Evolutionary conservation across 2,329 filamentous ascomycete genomes (phyloP), one percentile per base, ranked within the genome.

Genomic region (Plectosphaerella cucumerina): DNA sequence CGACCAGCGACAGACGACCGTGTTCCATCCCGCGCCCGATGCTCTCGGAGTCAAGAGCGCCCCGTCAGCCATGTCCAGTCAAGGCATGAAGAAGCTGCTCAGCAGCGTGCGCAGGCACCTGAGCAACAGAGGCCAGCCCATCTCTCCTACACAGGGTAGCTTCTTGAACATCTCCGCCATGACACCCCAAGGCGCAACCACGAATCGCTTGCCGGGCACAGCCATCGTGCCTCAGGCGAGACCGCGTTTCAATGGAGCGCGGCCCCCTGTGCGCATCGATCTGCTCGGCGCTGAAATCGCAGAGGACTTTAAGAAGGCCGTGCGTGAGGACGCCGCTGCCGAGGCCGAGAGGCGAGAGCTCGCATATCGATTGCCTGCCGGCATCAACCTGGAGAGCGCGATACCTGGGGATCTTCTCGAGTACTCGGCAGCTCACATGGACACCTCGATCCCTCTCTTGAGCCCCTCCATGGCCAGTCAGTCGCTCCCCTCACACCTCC

Each of bases 81-180:
- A 87, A 31, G 90, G 89, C 3, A 89, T 97, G 78, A 92, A 86
- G 67, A 94, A 85, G 59, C 80, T 97, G 0, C 78, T 99, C 47
- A 89, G 91, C 6, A 93, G 89, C 55, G 89, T 97, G 35, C 87
- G 91, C 17, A 84, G 90, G 56, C 92, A 86, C 6, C 68, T 97
- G 46, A 90, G 90, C 64, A 89, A 77, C 14, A 71, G 69, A 49
- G 74, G 71, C 1, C 76, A 74, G 53, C 68, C 65, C 5, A 54
- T 70, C 12, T 70, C 73, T 14, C 69, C 73, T 0, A 70, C 70
- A 0, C 73, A 76, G n/a, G 71, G 70, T 11, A 75, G 69, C 49
- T 74, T 77, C 50, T 69, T 76, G 53, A 73, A 73, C 49, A 71
- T 81, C 33, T 70, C 73, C 3, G 73, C 76, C 2, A 70, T 77